Evolutionary conservation across 257 asterid species (phyloP), one percentile per base, ranked within the genome.

Genomic region (Ballota nigra): DNA sequence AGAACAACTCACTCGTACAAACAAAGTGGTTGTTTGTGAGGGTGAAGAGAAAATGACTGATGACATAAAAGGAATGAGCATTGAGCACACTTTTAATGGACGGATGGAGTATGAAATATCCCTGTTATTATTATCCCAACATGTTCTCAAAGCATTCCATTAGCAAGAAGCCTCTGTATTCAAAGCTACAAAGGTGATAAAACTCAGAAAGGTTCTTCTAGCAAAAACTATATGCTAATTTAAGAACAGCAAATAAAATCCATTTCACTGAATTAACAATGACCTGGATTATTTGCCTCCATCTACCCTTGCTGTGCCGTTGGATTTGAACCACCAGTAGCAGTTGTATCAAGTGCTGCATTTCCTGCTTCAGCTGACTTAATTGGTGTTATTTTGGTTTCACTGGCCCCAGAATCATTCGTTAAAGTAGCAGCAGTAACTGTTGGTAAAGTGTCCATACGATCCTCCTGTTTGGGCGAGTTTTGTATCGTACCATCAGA

Each of bases 401-500:
- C 84, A 15, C 55, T 26, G 53, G 74, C 60, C 12, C 43, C 59
- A 38, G 69, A 77, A 63, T 69, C 49, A 69, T 47, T 60, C 34
- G 70, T 8, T 24, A 74, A 60, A 69, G 64, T 22, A 16, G 38
- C 72, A 23, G 61, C 31, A 10, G 13, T 65, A 29, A 29, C 3
- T 0, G 11, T 24, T 9, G 78, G 31, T 72, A 67, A 79, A 74
- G 55, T 45, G 36, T 75, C 76, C 5, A 49, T 41, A 7, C 19
- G 81, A 53, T 69, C 79, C 75, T 75, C 88, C n/a, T 38, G 68
- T 67, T 74, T 77, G 49, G 55, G 76, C 63, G 66, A 81, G 57
- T 66, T 76, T 45, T 73, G 85, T 20, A 63, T 8, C 36, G 72
- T 52, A 16, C 49, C 68, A 9, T 33, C 79, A 20, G 71, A 60